phyloP scores from a whole-genome alignment of 176 grass and related monocot genomes.

The Triticum timopheevii region DNA sequence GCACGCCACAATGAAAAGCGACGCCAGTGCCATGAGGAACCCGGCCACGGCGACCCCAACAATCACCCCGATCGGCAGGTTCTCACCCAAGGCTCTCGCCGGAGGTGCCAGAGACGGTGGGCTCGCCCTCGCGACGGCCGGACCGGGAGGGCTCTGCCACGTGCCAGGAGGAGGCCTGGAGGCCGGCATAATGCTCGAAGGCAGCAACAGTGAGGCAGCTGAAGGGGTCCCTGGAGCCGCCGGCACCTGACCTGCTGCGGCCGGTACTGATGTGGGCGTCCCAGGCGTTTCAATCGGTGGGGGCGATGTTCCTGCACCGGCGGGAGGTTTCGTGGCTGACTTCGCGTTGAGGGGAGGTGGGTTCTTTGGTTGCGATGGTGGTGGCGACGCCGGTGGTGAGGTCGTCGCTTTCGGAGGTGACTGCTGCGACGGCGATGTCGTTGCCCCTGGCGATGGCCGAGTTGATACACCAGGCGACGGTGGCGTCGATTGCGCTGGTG shows the following conservation, averaged over 20 bases:
- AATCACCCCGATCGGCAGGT: slow-evolving; percentile 12
- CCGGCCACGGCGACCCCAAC: slow-evolving; percentile 45
- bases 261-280: neutral
- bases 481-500: neutral
- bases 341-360: neutral
- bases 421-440: neutral
- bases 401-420: neutral
- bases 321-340: neutral
- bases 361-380: slow-evolving; percentile 8
- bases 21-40: slow-evolving; percentile 35
- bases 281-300: neutral
- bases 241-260: neutral
- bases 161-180: neutral
- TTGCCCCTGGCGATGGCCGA: neutral
- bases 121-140: neutral
- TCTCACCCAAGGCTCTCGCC: neutral
- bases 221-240: neutral
- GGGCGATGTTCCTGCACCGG: neutral
- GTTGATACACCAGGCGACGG: neutral
- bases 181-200: slow-evolving; percentile 9
- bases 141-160: neutral
- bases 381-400: neutral
- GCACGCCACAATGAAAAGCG: slow-evolving; percentile 27
- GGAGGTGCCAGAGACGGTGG: neutral
- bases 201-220: neutral